phyloP scores from a whole-genome alignment of 768 basidiomycete genomes.

The Kwoniella shandongensis region DNA sequence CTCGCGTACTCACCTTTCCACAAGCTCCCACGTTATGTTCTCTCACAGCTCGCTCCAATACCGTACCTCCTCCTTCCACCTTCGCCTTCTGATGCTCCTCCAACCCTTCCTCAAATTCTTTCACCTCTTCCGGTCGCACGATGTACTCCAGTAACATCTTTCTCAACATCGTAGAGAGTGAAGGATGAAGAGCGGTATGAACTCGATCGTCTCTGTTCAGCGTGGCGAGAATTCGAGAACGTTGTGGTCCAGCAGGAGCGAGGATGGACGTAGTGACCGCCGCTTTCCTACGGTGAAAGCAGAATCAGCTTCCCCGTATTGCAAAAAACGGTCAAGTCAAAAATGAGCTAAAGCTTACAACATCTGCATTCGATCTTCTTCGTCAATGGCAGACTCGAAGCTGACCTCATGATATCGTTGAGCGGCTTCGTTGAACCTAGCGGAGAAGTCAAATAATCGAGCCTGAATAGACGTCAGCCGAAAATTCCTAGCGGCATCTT shows the following conservation, averaged over 20 bases:
- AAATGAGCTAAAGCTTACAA: too few species aligned
- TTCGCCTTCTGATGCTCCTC: slow-evolving; percentile 93
- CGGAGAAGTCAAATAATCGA: slow-evolving; percentile 83
- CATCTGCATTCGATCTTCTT: slow-evolving; percentile 85
- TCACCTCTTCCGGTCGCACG: slow-evolving; percentile 81
- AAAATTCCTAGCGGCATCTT: not conserved
- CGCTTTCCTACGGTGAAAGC: slow-evolving; percentile 55
- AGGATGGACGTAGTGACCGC: slow-evolving; percentile 96
- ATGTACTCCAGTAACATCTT: slow-evolving; percentile 99
- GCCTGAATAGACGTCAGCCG: slow-evolving; percentile 62
- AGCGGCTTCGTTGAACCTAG: slow-evolving; percentile 93
- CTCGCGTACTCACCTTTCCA: slow-evolving; percentile 66
- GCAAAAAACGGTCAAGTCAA: not conserved
- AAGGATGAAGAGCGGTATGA: slow-evolving; percentile 33
- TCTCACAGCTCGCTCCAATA: slow-evolving; percentile 95
- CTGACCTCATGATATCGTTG: slow-evolving; percentile 91
- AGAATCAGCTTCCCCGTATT: too few species aligned
- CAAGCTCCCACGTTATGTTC: slow-evolving; percentile 97
- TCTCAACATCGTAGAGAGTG: slow-evolving; percentile 64
- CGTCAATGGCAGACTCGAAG: slow-evolving; percentile 85
- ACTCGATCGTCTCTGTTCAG: slow-evolving; percentile 93
- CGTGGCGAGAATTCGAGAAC: slow-evolving; percentile 87
- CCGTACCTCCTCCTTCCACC: slow-evolving; percentile 83
- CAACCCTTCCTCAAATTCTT: slow-evolving; percentile 81
- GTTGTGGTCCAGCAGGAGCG: slow-evolving; percentile 93